phyloP scores from a whole-genome alignment of 352 stramenopile species.

The Globisporangium canariense region DNA sequence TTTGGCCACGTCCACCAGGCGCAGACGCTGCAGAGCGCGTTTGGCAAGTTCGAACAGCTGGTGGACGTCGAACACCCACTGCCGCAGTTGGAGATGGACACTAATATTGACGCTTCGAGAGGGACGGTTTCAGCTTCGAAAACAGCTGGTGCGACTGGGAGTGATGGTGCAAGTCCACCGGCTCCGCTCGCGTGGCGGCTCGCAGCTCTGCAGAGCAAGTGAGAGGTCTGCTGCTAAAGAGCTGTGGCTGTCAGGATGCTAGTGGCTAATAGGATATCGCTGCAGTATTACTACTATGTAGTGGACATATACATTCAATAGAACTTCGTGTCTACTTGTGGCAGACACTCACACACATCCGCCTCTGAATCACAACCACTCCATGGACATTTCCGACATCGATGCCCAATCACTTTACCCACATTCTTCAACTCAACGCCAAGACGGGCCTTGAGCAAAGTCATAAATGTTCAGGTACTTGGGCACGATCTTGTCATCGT shows the following conservation, averaged over 20 bases:
- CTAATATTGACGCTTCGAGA: background rate
- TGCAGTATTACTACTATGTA: background rate
- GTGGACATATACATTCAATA: background rate
- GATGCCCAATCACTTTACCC: background rate
- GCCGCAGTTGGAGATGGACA: background rate
- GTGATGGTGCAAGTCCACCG: background rate
- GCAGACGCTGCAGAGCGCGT: constrained; percentile 37
- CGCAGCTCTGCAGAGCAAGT: constrained; percentile 6
- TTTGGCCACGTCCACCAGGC: constrained; percentile 39
- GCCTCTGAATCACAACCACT: too few species aligned
- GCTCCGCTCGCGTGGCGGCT: constrained; percentile 8
- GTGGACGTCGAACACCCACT: constrained; percentile 23
- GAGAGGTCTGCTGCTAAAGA: background rate
- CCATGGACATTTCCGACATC: too few species aligned
- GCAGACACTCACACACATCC: too few species aligned
- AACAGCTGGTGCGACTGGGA: background rate
- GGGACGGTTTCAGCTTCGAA: background rate
- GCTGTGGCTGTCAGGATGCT: background rate
- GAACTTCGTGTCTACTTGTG: background rate
- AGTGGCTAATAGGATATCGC: background rate
- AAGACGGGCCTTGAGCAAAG: background rate
- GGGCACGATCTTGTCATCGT: background rate
- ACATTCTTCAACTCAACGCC: background rate
- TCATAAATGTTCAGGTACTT: background rate
- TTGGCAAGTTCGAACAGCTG: constrained; percentile 40